These are phyloP conservation scores for Agapanthus africanus DNA, from an alignment of 106 monocot genomes.

Conservation along the genomic window DNA sequence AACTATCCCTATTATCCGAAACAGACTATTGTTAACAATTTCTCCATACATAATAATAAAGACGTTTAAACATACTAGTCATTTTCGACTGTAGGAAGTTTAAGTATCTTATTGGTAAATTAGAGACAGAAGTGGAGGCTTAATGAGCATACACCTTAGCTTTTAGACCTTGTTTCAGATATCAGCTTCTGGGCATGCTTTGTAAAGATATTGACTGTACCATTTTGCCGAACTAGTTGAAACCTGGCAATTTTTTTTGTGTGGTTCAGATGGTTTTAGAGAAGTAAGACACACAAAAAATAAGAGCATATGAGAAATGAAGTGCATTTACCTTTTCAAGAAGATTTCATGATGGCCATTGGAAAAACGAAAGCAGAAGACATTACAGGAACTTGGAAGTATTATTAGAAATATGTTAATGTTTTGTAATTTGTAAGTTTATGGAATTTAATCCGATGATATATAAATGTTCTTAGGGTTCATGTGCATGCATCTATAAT, in stretches of 20 bases:
- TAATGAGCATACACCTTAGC: neutral
- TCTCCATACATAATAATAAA: neutral
- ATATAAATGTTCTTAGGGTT: neutral
- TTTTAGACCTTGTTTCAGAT: neutral
- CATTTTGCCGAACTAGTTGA: neutral
- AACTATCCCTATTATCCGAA: neutral
- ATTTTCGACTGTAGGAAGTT: neutral
- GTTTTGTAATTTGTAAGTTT: too few species aligned
- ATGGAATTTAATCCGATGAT: neutral
- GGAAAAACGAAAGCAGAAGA: neutral
- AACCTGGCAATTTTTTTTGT: neutral
- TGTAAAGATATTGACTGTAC: neutral
- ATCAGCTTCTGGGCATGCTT: neutral
- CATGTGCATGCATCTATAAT: neutral
- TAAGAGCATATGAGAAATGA: neutral
- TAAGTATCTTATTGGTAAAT: too few species aligned
- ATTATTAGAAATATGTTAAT: too few species aligned
- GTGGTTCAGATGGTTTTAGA: neutral
- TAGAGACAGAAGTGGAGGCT: neutral
- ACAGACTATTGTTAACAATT: neutral
- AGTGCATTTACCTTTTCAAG: neutral
- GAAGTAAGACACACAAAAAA: too few species aligned
- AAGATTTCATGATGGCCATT: neutral
- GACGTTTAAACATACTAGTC: too few species aligned
- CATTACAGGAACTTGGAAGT: too few species aligned